These are phyloP conservation scores for Fusarium humuli DNA, from an alignment of 2,329 filamentous ascomycete species.

Conservation along the genomic window DNA sequence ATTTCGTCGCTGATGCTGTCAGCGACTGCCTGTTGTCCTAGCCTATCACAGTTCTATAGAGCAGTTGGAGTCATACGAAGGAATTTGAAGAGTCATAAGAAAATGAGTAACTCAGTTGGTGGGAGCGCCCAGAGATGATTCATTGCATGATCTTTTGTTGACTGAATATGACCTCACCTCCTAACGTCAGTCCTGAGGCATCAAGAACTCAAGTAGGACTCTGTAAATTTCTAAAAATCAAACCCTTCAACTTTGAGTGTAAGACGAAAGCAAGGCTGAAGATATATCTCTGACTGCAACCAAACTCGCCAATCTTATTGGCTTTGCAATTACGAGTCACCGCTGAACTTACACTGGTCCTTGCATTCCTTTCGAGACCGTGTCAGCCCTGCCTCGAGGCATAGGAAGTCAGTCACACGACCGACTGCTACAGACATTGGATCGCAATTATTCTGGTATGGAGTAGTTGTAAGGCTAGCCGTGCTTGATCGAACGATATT, in stretches of 20 bases:
- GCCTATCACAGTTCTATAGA: conserved; percentile 11
- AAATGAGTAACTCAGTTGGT: conserved; percentile 2
- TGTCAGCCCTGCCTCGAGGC: not conserved
- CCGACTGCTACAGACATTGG: not conserved
- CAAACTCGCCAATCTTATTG: not conserved
- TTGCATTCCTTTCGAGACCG: not conserved
- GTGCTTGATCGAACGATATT: conserved; percentile 4
- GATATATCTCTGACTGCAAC: conserved; percentile 20
- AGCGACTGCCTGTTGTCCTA: conserved; percentile 5
- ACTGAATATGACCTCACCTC: conserved; percentile 1
- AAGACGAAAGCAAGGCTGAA: conserved; percentile 32
- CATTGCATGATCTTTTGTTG: not conserved
- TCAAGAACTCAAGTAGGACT: conserved; percentile 27
- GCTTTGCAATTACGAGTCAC: not conserved
- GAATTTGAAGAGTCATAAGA: conserved; percentile 30
- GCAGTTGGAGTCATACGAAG: conserved; percentile 31
- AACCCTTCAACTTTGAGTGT: conserved; percentile 13
- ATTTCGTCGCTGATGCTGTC: not conserved
- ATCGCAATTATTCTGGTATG: conserved; percentile 19
- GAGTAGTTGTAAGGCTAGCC: conserved; percentile 4
- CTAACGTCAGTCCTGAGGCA: conserved; percentile 40
- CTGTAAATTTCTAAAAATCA: conserved; percentile 21
- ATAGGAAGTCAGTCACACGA: conserved; percentile 5
- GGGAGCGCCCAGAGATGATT: not conserved
- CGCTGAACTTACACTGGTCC: conserved; percentile 2